Evolutionary conservation across 129 eudicot species (phyloP).

Genomic region (Solidago caesia): DNA sequence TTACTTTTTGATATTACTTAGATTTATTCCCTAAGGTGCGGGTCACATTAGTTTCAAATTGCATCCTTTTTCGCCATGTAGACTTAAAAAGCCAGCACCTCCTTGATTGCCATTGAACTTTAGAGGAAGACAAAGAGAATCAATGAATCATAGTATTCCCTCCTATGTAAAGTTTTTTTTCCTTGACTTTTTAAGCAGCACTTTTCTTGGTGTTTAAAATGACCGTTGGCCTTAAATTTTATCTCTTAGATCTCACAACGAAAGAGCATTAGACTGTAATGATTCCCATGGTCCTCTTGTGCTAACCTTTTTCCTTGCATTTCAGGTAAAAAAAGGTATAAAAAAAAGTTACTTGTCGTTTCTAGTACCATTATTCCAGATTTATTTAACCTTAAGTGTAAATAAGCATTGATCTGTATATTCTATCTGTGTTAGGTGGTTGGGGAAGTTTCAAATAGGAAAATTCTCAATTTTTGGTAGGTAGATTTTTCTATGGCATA

Average conservation of each 20-base stretch:
- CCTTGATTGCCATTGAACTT: conserved; percentile 28
- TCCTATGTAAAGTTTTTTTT: conserved; percentile 13
- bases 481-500: conserved; percentile 26
- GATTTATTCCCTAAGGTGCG: conserved; percentile 26
- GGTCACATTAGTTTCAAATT: conserved; percentile 37
- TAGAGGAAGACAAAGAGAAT: conserved; percentile 32
- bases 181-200: conserved; percentile 6
- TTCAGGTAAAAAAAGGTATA: neutral
- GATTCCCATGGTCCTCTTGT: conserved; percentile 15
- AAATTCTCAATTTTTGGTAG: conserved; percentile 33
- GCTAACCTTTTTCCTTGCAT: conserved; percentile 18
- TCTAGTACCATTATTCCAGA: neutral
- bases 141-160: conserved; percentile 32
- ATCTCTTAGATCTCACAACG: conserved; percentile 11
- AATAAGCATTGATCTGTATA: neutral
- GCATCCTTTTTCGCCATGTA: conserved; percentile 31
- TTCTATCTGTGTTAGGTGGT: conserved; percentile 20
- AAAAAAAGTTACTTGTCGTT: neutral
- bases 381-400: neutral
- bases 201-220: conserved; percentile 8
- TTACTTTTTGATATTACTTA: conserved; percentile 25
- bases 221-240: conserved; percentile 18
- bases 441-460: conserved; percentile 17
- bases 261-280: conserved; percentile 11
- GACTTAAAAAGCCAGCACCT: conserved; percentile 24